Conservation (phyloP, 345 rosid species). For the Linum tenue region DNA sequence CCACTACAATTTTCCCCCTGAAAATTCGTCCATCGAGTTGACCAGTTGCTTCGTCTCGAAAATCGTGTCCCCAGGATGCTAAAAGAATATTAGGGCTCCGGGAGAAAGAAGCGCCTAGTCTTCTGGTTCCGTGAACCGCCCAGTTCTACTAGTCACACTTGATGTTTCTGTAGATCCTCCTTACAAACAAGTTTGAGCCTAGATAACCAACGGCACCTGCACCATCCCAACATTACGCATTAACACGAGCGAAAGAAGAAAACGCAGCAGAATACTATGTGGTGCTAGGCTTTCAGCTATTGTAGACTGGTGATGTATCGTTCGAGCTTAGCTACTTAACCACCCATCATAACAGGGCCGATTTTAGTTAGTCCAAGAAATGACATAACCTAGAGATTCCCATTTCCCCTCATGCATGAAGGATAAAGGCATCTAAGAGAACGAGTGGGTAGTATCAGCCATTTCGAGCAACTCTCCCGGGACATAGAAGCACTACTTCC, state of each 20-base stretch:
- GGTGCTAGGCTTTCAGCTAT: background rate
- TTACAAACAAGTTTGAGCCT: constrained; percentile 87
- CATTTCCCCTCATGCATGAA: too few relatives aligned
- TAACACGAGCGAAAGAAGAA: background rate
- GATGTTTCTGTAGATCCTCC: constrained; percentile 96
- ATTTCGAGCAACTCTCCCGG: background rate
- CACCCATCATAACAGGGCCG: too few relatives aligned
- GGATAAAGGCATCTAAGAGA: too few relatives aligned
- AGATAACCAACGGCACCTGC: constrained; percentile 90
- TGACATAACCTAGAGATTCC: too few relatives aligned
- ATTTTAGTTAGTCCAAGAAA: too few relatives aligned
- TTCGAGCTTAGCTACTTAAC: too few relatives aligned
- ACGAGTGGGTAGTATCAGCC: too few relatives aligned
- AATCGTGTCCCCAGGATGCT: background rate
- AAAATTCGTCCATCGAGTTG: too few relatives aligned
- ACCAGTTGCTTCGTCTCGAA: background rate
- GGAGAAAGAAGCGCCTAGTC: background rate
- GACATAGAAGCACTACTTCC: background rate
- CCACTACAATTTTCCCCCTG: background rate
- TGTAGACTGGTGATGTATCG: background rate
- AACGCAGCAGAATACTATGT: background rate
- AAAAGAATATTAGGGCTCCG: background rate
- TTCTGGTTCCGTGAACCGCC: background rate
- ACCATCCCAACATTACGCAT: background rate
- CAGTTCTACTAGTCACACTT: constrained; percentile 73